Percentiles rank a stretch among this genome's conserved stretches.
Conservation (phyloP, 345 rosid species). For the Salix caprea region DNA sequence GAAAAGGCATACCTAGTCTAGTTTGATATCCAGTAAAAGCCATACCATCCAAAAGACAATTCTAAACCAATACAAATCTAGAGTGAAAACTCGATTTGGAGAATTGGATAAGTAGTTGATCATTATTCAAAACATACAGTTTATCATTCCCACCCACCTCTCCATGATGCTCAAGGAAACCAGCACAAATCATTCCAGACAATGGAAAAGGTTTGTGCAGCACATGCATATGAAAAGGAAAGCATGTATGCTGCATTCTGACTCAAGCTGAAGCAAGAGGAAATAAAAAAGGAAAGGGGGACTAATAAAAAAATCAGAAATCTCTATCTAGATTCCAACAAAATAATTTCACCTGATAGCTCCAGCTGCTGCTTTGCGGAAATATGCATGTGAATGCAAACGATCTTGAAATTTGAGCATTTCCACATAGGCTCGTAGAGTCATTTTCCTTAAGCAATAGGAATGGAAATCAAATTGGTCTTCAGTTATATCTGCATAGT, state of each 20-base stretch:
- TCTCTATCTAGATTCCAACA: neutral
- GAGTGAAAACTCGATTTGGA: neutral
- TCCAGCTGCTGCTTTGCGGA: conserved; percentile 92
- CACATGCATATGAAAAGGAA: neutral
- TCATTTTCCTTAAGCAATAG: conserved; percentile 98
- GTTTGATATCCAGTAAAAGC: neutral
- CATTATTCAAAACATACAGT: neutral
- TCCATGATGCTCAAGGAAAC: neutral
- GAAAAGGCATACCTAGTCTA: neutral
- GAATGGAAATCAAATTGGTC: conserved; percentile 99
- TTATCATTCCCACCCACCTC: neutral
- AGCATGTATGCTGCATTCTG: neutral
- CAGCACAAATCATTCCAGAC: neutral
- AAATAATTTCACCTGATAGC: conserved; percentile 61
- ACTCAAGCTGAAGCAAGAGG: neutral
- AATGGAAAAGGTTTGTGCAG: neutral
- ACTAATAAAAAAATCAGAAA: neutral
- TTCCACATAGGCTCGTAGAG: conserved; percentile 89
- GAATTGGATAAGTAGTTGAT: neutral
- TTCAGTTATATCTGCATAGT: conserved; percentile 94
- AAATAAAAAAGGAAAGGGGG: neutral
- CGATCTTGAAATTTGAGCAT: conserved; percentile 98
- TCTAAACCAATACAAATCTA: neutral
- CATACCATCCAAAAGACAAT: neutral
- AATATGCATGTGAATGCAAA: conserved; percentile 84